Evolutionary conservation across 1,139 yeast genomes (phyloP), one percentile per base, ranked within the genome.

Genomic region (Wickerhamomyces sp.): DNA sequence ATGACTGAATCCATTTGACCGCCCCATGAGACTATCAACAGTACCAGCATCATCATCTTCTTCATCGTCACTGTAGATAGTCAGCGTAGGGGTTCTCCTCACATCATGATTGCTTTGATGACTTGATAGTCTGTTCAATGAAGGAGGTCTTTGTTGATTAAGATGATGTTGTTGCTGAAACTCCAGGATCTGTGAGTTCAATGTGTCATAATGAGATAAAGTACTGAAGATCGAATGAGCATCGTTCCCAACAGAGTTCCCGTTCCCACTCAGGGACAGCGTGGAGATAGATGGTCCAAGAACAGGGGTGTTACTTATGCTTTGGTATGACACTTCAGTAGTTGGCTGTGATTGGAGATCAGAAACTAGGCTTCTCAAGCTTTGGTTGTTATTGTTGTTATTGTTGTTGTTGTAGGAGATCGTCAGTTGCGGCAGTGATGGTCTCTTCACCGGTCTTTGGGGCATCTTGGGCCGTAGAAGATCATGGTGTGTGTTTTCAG

Each of bases 41-140:
- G 34, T 27, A 6, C 46, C 43, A 18, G 23, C 23, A 18, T 18
- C 23, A 26, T 45, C 50, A 14, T 41, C 27, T 7, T 45, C 49
- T 2, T 56, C 59, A 36, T 54, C 60, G 37, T 55, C 61, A 27
- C 56, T 52, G 42, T 54, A 58, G 4, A 58, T 47, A 0, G 59
- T 58, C 40, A 58, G 45, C 5, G 62, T 57, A 2, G 62, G 62
- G 30, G 46, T 56, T 8, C 59, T 55, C 40, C 57, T 44, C 36
- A 56, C 45, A 30, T 37, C 35, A n/a, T 43, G 29, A 15, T 9
- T 34, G 31, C 42, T 40, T 27, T 43, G 39, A 14, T 14, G 5
- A 15, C 27, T 30, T 6, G 40, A 27, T 10, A 37, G 34, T 37
- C 34, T 37, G 8, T 31, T 27, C 32, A 30, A 33, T 26, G 27